Conservation (phyloP, 2,329 filamentous ascomycete species). For the Emydomyces testavorans region DNA sequence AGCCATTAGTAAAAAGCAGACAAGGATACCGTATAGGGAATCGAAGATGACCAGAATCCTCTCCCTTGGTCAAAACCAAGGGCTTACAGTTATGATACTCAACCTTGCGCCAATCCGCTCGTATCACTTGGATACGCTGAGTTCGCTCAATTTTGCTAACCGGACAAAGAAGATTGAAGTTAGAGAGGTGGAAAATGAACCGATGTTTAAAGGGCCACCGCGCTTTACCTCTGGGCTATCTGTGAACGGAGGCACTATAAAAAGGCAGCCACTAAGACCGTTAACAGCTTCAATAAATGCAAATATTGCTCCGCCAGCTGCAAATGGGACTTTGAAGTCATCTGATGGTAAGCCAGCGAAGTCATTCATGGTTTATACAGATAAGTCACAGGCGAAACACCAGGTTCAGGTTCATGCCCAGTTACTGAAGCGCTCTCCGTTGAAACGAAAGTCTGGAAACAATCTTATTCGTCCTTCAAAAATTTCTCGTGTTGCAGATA, state of each 20-base stretch:
- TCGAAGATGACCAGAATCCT: constrained; percentile 96
- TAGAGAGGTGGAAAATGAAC: constrained; percentile 88
- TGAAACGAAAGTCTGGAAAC: constrained; percentile 29
- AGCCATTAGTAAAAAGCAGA: constrained; percentile 66
- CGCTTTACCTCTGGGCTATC: constrained; percentile 33
- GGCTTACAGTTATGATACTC: constrained; percentile 90
- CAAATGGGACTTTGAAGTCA: constrained; percentile 41
- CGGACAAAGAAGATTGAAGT: constrained; percentile 94
- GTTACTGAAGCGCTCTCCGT: constrained; percentile 35
- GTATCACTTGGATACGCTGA: constrained; percentile 87
- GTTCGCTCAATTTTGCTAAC: constrained; percentile 88
- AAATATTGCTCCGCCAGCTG: constrained; percentile 47
- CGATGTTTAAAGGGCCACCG: constrained; percentile 68
- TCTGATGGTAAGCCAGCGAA: constrained; percentile 63
- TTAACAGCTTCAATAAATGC: constrained; percentile 65
- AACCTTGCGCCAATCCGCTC: constrained; percentile 85
- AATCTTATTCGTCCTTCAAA: constrained; percentile 40
- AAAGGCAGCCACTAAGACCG: constrained; percentile 67
- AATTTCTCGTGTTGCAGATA: constrained; percentile 28
- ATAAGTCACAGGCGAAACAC: constrained; percentile 45
- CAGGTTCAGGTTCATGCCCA: constrained; percentile 33
- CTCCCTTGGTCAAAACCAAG: constrained; percentile 85
- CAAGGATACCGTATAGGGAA: constrained; percentile 80
- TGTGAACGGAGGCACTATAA: constrained; percentile 34
- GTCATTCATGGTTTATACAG: constrained; percentile 76